These are phyloP conservation scores for Spathaspora passalidarum DNA, from an alignment of 805 yeast species.

Conservation along the genomic window DNA sequence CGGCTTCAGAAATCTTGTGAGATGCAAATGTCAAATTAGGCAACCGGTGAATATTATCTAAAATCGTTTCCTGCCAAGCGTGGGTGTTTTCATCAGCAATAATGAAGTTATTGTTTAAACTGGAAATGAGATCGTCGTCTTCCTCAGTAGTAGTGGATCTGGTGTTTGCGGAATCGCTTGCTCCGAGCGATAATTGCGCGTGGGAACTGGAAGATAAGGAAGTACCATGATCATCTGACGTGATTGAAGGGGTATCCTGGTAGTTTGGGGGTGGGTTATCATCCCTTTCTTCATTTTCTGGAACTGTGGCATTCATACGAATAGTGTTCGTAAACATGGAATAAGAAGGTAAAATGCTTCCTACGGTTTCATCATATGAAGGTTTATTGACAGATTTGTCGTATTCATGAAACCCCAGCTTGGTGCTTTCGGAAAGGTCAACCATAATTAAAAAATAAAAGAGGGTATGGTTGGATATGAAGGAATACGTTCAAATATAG, in stretches of 20 bases:
- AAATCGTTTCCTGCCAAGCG: constrained; percentile 35
- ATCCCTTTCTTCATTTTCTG: constrained; percentile 10
- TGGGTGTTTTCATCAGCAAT: constrained; percentile 32
- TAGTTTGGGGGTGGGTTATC: constrained; percentile 9
- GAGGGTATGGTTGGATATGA: neutral
- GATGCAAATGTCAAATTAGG: constrained; percentile 28
- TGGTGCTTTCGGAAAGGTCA: neutral
- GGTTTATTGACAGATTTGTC: neutral
- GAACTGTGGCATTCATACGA: constrained; percentile 13
- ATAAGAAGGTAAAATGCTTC: constrained; percentile 41
- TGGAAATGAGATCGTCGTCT: neutral
- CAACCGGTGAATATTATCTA: constrained; percentile 35
- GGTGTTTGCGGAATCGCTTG: neutral
- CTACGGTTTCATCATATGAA: constrained; percentile 23
- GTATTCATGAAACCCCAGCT: no score
- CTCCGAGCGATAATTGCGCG: neutral
- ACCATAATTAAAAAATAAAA: neutral
- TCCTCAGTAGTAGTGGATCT: neutral
- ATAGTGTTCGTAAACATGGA: constrained; percentile 27
- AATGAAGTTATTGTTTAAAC: constrained; percentile 15
- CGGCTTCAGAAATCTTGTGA: constrained; percentile 22
- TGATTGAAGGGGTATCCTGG: neutral
- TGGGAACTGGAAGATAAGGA: constrained; percentile 2
- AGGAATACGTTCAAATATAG: no score
- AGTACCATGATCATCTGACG: constrained; percentile 4